These are phyloP conservation scores for Phaffomyces thermotolerans DNA, from an alignment of 805 yeast genomes.

Conservation along the genomic window DNA sequence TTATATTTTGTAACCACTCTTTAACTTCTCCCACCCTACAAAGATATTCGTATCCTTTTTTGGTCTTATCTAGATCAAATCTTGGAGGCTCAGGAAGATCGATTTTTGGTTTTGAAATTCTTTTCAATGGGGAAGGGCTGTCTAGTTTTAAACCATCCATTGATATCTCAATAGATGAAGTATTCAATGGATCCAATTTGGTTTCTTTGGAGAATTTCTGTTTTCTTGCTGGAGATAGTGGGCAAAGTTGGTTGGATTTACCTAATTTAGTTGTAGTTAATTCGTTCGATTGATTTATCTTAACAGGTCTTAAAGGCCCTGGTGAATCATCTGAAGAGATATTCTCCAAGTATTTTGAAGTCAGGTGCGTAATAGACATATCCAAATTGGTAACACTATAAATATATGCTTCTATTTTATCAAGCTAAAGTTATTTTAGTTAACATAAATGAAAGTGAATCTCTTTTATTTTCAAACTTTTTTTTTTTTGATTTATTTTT, in stretches of 20 bases:
- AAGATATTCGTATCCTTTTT: constrained; percentile 65
- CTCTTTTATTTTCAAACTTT: no score
- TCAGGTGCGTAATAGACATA: constrained; percentile 13
- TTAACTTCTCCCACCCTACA: constrained; percentile 80
- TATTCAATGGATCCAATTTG: no score
- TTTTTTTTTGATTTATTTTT: no score
- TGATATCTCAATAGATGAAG: constrained; percentile 8
- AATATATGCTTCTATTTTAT: no score
- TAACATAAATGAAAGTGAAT: no score
- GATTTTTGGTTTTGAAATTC: constrained; percentile 5
- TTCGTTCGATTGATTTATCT: constrained; percentile 9
- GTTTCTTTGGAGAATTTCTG: no score
- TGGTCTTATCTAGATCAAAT: constrained; percentile 10
- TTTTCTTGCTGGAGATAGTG: not conserved
- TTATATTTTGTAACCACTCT: constrained; percentile 64
- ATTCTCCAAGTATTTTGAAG: constrained; percentile 24
- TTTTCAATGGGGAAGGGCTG: constrained; percentile 22
- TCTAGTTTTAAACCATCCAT: constrained; percentile 18
- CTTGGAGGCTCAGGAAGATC: constrained; percentile 7
- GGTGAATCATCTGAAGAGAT: constrained; percentile 6
- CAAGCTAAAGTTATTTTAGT: no score
- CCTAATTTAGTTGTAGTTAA: not conserved
- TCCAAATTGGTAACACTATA: no score
- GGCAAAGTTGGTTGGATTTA: no score
- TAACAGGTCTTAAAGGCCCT: constrained; percentile 17